These are phyloP conservation scores for Fusarium musae DNA, from an alignment of 2,329 filamentous ascomycete genomes.

Conservation along the genomic window DNA sequence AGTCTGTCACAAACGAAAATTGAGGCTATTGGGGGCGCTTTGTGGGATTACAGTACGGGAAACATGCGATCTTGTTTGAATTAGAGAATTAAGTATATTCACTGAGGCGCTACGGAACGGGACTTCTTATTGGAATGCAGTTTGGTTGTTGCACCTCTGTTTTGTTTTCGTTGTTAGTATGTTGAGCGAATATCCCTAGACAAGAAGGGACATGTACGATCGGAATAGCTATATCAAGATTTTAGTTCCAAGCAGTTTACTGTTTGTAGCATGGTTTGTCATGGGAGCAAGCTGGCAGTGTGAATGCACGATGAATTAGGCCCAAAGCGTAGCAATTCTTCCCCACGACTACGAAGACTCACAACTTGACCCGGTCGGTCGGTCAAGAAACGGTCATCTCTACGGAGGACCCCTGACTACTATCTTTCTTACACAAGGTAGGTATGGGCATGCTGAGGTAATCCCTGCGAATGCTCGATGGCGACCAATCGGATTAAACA, in stretches of 20 bases:
- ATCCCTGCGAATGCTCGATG: background rate
- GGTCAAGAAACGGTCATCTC: background rate
- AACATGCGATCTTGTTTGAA: constrained; percentile 26
- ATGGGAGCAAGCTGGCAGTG: background rate
- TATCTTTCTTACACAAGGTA: background rate
- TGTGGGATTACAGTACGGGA: constrained; percentile 18
- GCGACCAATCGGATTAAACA: background rate
- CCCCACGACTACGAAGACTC: background rate
- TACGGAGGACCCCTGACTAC: background rate
- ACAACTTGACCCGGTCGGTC: background rate
- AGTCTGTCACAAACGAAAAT: constrained; percentile 32
- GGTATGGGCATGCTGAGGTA: background rate
- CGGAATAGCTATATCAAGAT: constrained; percentile 9
- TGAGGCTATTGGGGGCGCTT: constrained; percentile 27
- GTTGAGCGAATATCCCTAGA: constrained; percentile 11
- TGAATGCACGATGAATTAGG: constrained; percentile 18
- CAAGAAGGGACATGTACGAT: constrained; percentile 35
- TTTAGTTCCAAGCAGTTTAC: background rate
- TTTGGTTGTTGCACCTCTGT: constrained; percentile 1
- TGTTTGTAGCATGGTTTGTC: constrained; percentile 33
- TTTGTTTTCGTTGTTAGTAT: constrained; percentile 4
- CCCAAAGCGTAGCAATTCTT: background rate
- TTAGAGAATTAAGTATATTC: constrained; percentile 39
- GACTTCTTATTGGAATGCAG: constrained; percentile 13
- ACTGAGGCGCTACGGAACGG: constrained; percentile 34